A percentile compares a stretch with the other conserved stretches of the same genome.
Evolutionary conservation across 768 basidiomycete species (phyloP).

Genomic region (Leccinum rimulosum): DNA sequence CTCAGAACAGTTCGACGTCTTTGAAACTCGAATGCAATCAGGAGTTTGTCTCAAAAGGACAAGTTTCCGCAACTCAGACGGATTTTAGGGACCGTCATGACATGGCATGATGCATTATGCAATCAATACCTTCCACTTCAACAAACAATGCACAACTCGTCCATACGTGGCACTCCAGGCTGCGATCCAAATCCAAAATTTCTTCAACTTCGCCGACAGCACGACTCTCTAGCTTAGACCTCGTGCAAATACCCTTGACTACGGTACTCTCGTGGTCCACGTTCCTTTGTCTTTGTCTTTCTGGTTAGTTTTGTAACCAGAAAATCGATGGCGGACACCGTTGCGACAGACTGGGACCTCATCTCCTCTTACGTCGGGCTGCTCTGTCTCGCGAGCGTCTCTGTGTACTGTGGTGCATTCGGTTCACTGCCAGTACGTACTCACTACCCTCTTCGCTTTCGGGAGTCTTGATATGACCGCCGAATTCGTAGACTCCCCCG

Average conservation of each 20-base stretch:
- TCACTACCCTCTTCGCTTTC: not conserved
- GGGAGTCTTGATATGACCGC: not conserved
- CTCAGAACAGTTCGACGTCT: not conserved
- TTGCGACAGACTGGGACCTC: constrained; percentile 49
- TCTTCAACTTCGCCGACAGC: not conserved
- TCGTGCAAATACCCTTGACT: not conserved
- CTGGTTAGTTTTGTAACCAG: not conserved
- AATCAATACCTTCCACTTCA: not conserved
- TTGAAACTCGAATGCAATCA: not conserved
- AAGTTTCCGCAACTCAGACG: not conserved
- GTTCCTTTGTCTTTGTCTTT: constrained; percentile 2
- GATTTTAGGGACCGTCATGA: too few species aligned
- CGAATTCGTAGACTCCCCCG: constrained; percentile 9
- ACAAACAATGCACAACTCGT: constrained; percentile 22
- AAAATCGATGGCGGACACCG: constrained; percentile 10
- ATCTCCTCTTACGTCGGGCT: constrained; percentile 70
- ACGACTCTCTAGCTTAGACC: not conserved
- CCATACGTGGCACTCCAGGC: not conserved
- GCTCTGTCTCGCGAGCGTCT: constrained; percentile 57
- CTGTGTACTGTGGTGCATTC: constrained; percentile 64
- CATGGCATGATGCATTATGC: not conserved
- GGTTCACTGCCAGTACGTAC: constrained; percentile 58
- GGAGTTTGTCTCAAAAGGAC: not conserved
- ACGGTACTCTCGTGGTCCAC: not conserved
- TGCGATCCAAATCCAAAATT: not conserved